Evolutionary conservation across 768 basidiomycete genomes (phyloP).

Genomic region (Mycena sanguinolenta): DNA sequence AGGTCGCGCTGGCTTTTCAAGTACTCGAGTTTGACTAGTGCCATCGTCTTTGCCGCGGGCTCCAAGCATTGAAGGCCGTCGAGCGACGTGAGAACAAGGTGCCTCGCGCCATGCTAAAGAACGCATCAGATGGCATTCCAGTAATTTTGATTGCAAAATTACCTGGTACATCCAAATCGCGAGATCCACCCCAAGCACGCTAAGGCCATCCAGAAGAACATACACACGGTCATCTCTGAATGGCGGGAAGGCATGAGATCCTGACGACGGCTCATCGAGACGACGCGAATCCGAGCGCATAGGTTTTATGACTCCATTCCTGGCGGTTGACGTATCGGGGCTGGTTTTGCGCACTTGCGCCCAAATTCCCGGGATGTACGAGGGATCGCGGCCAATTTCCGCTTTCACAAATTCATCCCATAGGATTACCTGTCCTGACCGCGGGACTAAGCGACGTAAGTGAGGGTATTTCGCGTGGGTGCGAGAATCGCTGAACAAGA

Average conservation of each 20-base stretch:
- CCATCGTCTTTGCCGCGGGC: background rate
- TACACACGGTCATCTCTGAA: background rate
- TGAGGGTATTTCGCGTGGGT: constrained; percentile 4
- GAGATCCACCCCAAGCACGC: constrained; percentile 14
- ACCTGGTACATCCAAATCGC: constrained; percentile 27
- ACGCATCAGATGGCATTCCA: too few species aligned
- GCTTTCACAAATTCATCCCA: constrained; percentile 5
- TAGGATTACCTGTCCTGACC: background rate
- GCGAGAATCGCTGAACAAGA: constrained; percentile 6
- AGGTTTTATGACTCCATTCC: too few species aligned
- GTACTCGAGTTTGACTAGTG: constrained; percentile 15
- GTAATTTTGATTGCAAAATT: too few species aligned
- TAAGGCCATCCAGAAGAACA: constrained; percentile 11
- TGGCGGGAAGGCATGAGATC: background rate
- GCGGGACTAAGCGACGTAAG: constrained; percentile 18
- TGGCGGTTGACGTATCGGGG: too few species aligned
- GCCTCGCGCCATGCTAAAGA: constrained; percentile 16
- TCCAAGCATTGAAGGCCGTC: constrained; percentile 11
- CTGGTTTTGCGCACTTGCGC: too few species aligned
- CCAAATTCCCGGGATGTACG: background rate
- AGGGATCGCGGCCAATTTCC: background rate
- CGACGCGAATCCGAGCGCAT: too few species aligned
- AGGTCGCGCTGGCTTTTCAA: constrained; percentile 5
- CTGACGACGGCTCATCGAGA: background rate
- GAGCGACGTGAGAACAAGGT: constrained; percentile 17